A percentile compares a stretch with the other conserved stretches of the same genome.
Conservation (phyloP, 192 early-diverging fungal species). For the Thoreauomyces humboldtii region DNA sequence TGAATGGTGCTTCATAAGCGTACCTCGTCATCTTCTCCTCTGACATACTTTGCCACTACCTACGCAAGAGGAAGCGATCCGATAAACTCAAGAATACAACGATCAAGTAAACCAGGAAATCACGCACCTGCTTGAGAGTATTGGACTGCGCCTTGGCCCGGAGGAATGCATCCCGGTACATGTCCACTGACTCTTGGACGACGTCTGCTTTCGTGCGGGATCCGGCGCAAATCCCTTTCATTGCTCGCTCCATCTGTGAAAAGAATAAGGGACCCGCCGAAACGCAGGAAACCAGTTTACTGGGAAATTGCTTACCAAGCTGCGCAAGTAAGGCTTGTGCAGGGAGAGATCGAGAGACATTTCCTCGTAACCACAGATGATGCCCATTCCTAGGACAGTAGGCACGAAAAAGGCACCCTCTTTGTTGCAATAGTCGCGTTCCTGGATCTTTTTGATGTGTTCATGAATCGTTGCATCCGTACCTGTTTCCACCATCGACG, state of each 20-base stretch:
- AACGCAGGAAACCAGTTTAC: not conserved
- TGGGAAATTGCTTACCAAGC: constrained; percentile 49
- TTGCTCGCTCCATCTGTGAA: constrained; percentile 70
- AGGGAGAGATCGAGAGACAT: constrained; percentile 84
- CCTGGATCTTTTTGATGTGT: constrained; percentile 91
- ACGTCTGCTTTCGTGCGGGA: constrained; percentile 64
- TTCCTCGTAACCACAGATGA: constrained; percentile 82
- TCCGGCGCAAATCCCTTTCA: constrained; percentile 74
- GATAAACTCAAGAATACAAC: not conserved
- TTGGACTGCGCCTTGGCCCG: constrained; percentile 46
- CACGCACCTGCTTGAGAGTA: constrained; percentile 41
- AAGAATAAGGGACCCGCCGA: not conserved
- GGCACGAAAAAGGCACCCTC: constrained; percentile 57
- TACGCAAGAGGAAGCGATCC: not conserved
- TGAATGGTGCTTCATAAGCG: no score
- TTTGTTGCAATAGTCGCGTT: constrained; percentile 82
- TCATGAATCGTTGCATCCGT: constrained; percentile 97
- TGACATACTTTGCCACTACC: not conserved
- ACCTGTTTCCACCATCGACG: constrained; percentile 39
- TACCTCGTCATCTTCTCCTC: not conserved
- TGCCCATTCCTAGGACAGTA: constrained; percentile 79
- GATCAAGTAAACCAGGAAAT: not conserved
- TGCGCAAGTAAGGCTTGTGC: constrained; percentile 84
- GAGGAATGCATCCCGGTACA: constrained; percentile 73
- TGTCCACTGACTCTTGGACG: constrained; percentile 57